Evolutionary conservation across 176 grass and related monocot genomes (phyloP).

Genomic region (Oryza glumipatula): DNA sequence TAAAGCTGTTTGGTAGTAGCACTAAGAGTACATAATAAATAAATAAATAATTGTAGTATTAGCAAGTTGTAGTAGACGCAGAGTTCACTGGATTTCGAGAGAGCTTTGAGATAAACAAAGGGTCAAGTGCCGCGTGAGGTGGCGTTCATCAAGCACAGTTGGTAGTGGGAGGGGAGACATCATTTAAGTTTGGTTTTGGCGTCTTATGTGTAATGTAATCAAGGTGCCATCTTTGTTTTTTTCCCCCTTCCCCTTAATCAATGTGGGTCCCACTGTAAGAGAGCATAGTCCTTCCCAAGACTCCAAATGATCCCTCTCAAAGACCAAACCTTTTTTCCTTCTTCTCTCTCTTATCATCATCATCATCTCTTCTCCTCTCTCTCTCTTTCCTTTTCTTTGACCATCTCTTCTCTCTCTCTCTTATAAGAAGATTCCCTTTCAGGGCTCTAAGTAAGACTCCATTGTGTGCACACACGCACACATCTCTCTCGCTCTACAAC

Average conservation of each 20-base stretch:
- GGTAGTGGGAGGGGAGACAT: constrained; percentile 21
- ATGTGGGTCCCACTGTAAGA: neutral
- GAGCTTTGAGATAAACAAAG: neutral
- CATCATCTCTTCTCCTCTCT: neutral
- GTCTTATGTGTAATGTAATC: constrained; percentile 22
- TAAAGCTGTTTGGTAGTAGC: neutral
- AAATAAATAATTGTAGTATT: neutral
- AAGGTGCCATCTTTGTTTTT: neutral
- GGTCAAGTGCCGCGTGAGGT: neutral
- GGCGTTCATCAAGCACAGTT: neutral
- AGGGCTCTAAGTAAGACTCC: constrained; percentile 20
- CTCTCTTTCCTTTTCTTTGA: constrained; percentile 35
- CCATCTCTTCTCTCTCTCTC: constrained; percentile 9
- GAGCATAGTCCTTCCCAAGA: neutral
- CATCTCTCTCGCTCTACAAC: constrained; percentile 17
- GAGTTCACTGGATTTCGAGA: neutral
- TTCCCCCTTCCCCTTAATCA: neutral
- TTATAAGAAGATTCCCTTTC: constrained; percentile 47
- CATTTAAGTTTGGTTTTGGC: constrained; percentile 44
- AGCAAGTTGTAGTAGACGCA: neutral
- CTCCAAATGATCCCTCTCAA: neutral
- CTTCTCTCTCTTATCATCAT: neutral
- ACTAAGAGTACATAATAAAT: neutral
- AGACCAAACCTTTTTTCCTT: neutral
- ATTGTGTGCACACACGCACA: neutral